Evolutionary conservation across 2,329 filamentous ascomycete species (phyloP).

Genomic region (Beauveria sp.): DNA sequence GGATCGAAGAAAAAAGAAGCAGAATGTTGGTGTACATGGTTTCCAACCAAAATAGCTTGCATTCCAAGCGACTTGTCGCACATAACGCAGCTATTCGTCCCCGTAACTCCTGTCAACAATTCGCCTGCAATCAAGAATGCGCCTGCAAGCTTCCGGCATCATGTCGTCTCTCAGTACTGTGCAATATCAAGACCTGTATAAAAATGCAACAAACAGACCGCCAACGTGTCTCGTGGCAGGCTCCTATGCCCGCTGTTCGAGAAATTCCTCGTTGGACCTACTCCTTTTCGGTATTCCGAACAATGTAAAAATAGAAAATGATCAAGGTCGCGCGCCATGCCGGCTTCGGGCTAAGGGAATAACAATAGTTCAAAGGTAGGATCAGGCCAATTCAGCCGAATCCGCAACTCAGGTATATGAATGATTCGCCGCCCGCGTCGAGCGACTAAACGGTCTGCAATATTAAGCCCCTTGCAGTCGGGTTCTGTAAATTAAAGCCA

Average conservation of each 20-base stretch:
- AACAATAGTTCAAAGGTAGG: background rate
- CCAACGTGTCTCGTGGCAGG: background rate
- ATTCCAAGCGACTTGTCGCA: background rate
- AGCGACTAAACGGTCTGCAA: background rate
- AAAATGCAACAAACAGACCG: background rate
- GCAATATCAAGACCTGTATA: background rate
- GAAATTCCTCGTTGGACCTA: background rate
- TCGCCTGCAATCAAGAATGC: no score
- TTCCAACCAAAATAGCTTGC: background rate
- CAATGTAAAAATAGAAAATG: background rate
- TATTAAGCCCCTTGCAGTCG: slow-evolving; percentile 10
- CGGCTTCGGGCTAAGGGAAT: background rate
- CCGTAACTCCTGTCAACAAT: background rate
- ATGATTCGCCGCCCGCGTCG: background rate
- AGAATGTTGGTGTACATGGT: background rate
- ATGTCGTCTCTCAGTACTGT: background rate
- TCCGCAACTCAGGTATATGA: background rate
- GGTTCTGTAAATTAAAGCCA: background rate
- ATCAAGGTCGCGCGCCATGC: background rate
- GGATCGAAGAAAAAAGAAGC: background rate
- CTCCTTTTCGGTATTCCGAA: background rate
- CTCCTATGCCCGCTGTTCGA: background rate
- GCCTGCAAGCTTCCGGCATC: background rate
- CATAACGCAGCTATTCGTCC: background rate
- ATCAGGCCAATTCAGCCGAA: background rate